These are phyloP conservation scores for Crithidia mellificae DNA, from an alignment of 208 protist genomes.

Conservation along the genomic window DNA sequence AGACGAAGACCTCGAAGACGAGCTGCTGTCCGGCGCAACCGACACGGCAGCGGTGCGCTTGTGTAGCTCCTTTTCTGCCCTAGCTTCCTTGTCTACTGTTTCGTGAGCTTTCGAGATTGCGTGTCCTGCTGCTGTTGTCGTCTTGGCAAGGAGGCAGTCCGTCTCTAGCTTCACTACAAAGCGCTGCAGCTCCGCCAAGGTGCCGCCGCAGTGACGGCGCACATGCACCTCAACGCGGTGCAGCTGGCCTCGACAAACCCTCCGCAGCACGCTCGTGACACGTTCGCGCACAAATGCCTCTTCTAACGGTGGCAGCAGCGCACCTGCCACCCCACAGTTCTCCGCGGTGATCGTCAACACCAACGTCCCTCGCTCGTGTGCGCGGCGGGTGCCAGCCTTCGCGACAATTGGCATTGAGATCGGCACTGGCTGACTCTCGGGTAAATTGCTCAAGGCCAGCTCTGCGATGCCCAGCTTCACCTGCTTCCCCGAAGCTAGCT, in stretches of 20 bases:
- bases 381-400: slow-evolving; percentile 35
- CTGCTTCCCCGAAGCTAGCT: slow-evolving; percentile 16
- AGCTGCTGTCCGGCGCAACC: too few species aligned
- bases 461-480: slow-evolving; percentile 43
- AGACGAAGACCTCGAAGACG: not conserved
- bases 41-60: too few species aligned
- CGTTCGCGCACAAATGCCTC: slow-evolving; percentile 8
- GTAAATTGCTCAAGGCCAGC: slow-evolving; percentile 33
- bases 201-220: slow-evolving; percentile 6
- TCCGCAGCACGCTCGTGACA: not conserved
- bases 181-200: not conserved
- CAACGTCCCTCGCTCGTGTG: slow-evolving; percentile 41
- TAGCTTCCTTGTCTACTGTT: not conserved
- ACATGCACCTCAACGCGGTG: slow-evolving; percentile 9
- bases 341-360: slow-evolving; percentile 13
- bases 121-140: not conserved
- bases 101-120: not conserved
- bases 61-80: not conserved
- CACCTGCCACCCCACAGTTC: not conserved
- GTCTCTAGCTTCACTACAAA: not conserved
- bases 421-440: not conserved
- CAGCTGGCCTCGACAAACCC: slow-evolving; percentile 1
- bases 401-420: slow-evolving; percentile 37
- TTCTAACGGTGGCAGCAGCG: not conserved
- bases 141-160: not conserved